Base-by-base conservation (phyloP, 2,329 filamentous ascomycete genomes). In the Nannizzia gypsea region DNA sequence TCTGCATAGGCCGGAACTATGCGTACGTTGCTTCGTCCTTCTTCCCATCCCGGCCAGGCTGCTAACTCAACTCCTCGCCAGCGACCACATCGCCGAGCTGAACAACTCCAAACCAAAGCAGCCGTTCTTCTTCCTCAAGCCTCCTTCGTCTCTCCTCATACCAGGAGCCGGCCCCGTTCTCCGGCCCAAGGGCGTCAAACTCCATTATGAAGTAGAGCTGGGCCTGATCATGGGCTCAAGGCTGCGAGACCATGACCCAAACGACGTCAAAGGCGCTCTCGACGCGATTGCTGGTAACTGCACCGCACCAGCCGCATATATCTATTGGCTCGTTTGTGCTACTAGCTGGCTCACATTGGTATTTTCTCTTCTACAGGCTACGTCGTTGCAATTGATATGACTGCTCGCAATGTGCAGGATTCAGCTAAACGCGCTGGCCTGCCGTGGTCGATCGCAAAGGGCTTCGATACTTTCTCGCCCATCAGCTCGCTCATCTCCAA, bases 41-140 rank as follows among this genome's bases (percentile, higher is more conserved):
- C 22, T 22, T 34, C 13, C 13, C 3, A n/a, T 28, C 15, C 11
- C 17, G 24, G 36, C 22, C 13, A n/a, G 26, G 26, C 15, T 13
- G 28, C 11, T 13, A 31, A 34, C 24, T 3, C 24, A 57, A 15
- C 48, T 52, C 31, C 31, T 6, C 11, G 36, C 40, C 69, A 93
- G 89, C 69, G 93, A 96, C 74, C 93, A 99, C 76, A 87, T 97
- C 71, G 83, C 87, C 64, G 93, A 99, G 78, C 83, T 99, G 66
- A 90, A 90, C 75, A 96, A 87, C 74, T 80, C 81, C 62, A 84
- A 85, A 65, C 93, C 93, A 57, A 95, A 93, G 74, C 90, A 96
- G 75, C 93, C 93, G 26, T 97, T 99, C 78, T 99, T 96, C 85
- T 99, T 99, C 81, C 83, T 97, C 67, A 99, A 99, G 81, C 93